Conservation (phyloP, 345 rosid species). For the Brassica incana region DNA sequence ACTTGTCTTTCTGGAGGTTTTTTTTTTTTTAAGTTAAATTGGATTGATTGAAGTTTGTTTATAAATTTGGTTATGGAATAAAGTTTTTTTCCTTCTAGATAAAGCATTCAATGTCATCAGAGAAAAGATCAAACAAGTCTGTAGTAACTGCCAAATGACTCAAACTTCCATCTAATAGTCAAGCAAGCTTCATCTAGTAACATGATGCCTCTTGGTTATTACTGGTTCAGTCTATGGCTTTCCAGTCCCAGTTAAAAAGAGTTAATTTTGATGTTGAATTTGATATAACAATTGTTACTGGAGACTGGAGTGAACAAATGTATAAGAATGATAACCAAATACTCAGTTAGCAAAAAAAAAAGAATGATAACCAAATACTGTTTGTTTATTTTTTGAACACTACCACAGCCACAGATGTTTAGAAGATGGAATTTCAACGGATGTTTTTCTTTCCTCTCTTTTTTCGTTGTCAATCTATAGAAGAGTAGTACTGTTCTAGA, state of each 20-base stretch:
- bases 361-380: no score
- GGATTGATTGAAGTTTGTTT: conserved; percentile 3
- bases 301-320: conserved; percentile 11
- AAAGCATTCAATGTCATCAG: conserved; percentile 14
- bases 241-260: background rate
- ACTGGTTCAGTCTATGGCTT: conserved; percentile 1
- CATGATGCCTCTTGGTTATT: background rate
- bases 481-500: no score
- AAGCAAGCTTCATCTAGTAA: conserved; percentile 19
- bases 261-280: background rate
- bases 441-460: background rate
- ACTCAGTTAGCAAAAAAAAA: no score
- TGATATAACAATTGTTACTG: background rate
- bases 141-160: conserved; percentile 6
- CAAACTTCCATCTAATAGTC: conserved; percentile 13
- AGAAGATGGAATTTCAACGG: conserved; percentile 5
- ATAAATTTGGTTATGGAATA: conserved; percentile 5
- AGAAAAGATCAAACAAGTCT: conserved; percentile 1
- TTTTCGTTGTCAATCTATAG: background rate
- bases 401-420: background rate
- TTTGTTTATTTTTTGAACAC: no score
- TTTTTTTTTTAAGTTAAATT: conserved; percentile 21
- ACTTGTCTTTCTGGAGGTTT: background rate
- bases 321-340: conserved; percentile 16
- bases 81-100: background rate